Percentiles rank a stretch among this genome's conserved stretches.
These are phyloP conservation scores for Inosperma sp. DNA, from an alignment of 768 basidiomycete genomes.

Conservation along the genomic window DNA sequence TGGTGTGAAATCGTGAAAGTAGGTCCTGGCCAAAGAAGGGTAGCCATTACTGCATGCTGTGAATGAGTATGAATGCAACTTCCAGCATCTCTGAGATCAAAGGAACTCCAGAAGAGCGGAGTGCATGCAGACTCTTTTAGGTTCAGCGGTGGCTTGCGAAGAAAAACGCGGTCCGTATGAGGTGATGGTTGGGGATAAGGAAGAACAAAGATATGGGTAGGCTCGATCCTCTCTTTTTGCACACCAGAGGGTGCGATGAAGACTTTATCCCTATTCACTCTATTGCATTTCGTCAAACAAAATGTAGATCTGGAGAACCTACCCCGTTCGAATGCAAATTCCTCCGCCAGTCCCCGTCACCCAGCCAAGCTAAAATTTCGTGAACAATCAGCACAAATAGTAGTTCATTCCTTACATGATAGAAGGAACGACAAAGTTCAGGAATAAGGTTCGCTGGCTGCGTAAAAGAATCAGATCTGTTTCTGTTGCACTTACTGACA, in stretches of 20 bases:
- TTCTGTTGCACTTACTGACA: not conserved
- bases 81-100: slow-evolving; percentile 70
- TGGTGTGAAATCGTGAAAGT: slow-evolving; percentile 82
- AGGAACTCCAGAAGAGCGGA: slow-evolving; percentile 90
- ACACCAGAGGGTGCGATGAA: slow-evolving; percentile 88
- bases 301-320: not conserved
- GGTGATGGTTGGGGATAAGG: slow-evolving; percentile 69
- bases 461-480: slow-evolving; percentile 7
- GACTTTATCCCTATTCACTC: slow-evolving; percentile 55
- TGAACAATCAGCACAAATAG: too few species aligned
- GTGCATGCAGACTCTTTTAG: slow-evolving; percentile 88
- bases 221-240: slow-evolving; percentile 83
- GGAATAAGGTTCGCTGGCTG: slow-evolving; percentile 92
- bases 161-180: slow-evolving; percentile 67
- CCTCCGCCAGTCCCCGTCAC: slow-evolving; percentile 88
- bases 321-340: slow-evolving; percentile 71
- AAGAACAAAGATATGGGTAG: slow-evolving; percentile 83
- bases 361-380: slow-evolving; percentile 63
- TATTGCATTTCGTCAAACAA: not conserved
- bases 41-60: slow-evolving; percentile 87
- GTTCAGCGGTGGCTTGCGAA: slow-evolving; percentile 64
- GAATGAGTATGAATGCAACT: slow-evolving; percentile 92
- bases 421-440: slow-evolving; percentile 79
- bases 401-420: slow-evolving; percentile 50
- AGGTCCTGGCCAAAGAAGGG: slow-evolving; percentile 66